A percentile compares a stretch with the other conserved stretches of the same genome.
Conservation (phyloP, 441 rosid genomes). For the Populus hybrid region DNA sequence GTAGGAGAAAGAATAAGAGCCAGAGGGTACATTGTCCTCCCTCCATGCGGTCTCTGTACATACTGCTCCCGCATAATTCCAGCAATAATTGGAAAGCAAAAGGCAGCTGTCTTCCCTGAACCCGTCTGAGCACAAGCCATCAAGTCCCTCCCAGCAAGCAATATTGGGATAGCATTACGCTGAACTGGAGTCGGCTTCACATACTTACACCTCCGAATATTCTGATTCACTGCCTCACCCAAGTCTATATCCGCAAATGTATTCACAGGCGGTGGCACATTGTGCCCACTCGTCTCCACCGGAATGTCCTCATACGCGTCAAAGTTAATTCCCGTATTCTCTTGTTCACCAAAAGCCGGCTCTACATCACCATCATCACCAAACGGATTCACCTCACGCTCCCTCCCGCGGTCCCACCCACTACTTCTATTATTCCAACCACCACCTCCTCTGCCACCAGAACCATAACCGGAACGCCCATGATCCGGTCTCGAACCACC, state of each 20-base stretch:
- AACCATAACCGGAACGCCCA: conserved; percentile 13
- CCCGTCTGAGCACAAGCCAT: conserved; percentile 99
- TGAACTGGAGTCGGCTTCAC: conserved; percentile 92
- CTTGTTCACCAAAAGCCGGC: conserved; percentile 43
- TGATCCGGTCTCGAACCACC: conserved; percentile 33
- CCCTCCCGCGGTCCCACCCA: conserved; percentile 54
- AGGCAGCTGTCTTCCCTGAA: conserved; percentile 92
- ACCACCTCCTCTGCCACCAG: conserved; percentile 33
- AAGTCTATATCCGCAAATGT: conserved; percentile 83
- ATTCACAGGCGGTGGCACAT: conserved; percentile 74
- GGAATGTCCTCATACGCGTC: conserved; percentile 94
- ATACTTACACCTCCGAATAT: conserved; percentile 80
- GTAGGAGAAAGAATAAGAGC: conserved; percentile 88
- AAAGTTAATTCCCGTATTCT: conserved; percentile 72
- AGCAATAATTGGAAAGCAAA: conserved; percentile 84
- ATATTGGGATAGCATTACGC: conserved; percentile 81
- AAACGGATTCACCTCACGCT: conserved; percentile 80
- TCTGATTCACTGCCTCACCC: conserved; percentile 68
- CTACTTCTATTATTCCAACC: conserved; percentile 47
- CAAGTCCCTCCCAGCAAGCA: conserved; percentile 69
- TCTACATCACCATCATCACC: conserved; percentile 47
- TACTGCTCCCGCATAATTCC: conserved; percentile 64
- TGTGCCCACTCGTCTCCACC: conserved; percentile 79
- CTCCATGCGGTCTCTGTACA: conserved; percentile 67
- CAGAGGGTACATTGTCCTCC: conserved; percentile 66